Evolutionary conservation across 306 rosid species (phyloP), one percentile per base, ranked within the genome.

Genomic region (Betula pendula): DNA sequence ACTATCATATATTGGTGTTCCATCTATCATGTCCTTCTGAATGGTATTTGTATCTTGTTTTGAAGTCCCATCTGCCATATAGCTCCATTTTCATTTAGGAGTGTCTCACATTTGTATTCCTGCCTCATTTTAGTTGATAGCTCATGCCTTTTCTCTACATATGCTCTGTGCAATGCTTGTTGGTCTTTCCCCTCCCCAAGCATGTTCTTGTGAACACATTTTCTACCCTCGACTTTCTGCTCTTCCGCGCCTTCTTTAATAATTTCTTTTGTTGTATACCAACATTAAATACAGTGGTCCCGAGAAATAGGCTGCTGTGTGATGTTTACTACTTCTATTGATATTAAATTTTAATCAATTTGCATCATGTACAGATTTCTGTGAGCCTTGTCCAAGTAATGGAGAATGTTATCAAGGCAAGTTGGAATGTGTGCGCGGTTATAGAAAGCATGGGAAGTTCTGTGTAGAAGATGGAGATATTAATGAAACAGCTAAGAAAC

Each of bases 401-500:
- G 98, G 97, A 74, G 88, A 69, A 63, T 94, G 96, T 70, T 47
- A 67, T 11, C 74, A 76, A 83, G 96, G 95, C 73, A 79, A 85
- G 70, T 75, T 94, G 84, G 84, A 94, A 63, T 94, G 98, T 68
- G 56, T 76, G 69, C 81, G 67, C 38, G 98, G 98, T 72, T 89
- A 89, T 81, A 87, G 75, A 52, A 80, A 75, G 92, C 89, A 72
- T 16, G 89, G 93, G 12, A 92, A 78, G 70, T 72, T 88, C 68
- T 94, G 97, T 62, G 79, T 92, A 7, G 98, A 89, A 82, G 95
- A 94, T 83, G 96, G 96, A 71, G 90, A 81, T 66, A 88, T 94
- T 68, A 88, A 81, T 53, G 86, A 84, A 71, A 85, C 91, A 51
- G 92, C 96, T 77, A 86, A 87, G 73, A 90, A 80, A 72, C 83